These are phyloP conservation scores for Azolla pinnata DNA, from an alignment of 75 land plant species.

Conservation along the genomic window DNA sequence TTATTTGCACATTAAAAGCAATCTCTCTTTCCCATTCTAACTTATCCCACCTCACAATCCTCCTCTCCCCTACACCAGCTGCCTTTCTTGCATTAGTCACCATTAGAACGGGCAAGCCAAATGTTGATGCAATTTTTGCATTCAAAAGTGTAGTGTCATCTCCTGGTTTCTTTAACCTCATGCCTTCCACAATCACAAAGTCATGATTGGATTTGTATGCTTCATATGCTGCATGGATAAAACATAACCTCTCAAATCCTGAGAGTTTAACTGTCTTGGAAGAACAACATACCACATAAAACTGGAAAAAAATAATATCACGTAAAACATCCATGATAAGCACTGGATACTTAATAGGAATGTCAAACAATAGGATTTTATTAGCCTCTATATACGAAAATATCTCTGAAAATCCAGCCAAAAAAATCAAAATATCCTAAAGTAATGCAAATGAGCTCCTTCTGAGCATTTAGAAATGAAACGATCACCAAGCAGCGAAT, in stretches of 20 bases:
- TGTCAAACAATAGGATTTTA: too few relatives aligned
- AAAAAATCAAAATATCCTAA: too few relatives aligned
- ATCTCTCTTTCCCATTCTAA: constrained; percentile 25
- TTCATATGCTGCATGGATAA: constrained; percentile 24
- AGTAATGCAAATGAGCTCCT: too few relatives aligned
- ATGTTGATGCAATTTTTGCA: constrained; percentile 23
- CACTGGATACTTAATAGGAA: too few relatives aligned
- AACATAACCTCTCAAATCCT: not conserved
- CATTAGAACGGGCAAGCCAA: constrained; percentile 25
- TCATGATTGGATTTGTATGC: constrained; percentile 21
- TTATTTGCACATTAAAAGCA: constrained; percentile 9
- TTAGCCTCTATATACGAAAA: too few relatives aligned
- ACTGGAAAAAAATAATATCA: too few relatives aligned
- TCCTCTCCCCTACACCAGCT: constrained; percentile 5
- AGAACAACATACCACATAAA: too few relatives aligned
- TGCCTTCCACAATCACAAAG: constrained; percentile 30
- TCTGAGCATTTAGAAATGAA: too few relatives aligned
- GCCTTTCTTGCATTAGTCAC: constrained; percentile 24
- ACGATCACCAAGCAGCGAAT: too few relatives aligned
- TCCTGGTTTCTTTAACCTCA: constrained; percentile 21
- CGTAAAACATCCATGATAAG: too few relatives aligned
- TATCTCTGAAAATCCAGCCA: too few relatives aligned
- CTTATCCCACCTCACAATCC: constrained; percentile 12
- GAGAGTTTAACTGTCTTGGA: too few relatives aligned
- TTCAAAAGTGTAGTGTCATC: constrained; percentile 21